These are phyloP conservation scores for Thermothielavioides terrestris DNA, from an alignment of 495 filamentous ascomycete genomes.

Conservation along the genomic window DNA sequence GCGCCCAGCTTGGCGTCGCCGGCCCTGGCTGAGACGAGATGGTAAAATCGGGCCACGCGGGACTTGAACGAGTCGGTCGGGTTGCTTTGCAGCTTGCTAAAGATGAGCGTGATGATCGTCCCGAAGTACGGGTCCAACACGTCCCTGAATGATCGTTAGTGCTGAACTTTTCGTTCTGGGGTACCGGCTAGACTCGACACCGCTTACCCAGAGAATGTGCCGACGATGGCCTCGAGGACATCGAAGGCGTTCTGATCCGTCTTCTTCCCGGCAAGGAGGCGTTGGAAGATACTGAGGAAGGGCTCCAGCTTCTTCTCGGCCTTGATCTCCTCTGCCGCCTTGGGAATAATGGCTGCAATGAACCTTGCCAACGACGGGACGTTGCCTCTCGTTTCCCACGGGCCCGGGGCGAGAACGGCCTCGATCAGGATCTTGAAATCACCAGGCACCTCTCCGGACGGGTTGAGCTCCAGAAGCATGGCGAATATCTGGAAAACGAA, in stretches of 20 bases:
- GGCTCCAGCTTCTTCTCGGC: slow-evolving; percentile 63
- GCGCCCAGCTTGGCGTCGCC: slow-evolving; percentile 69
- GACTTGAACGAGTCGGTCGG: slow-evolving; percentile 68
- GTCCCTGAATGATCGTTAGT: slow-evolving; percentile 37
- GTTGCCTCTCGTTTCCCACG: slow-evolving; percentile 90
- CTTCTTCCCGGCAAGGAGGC: slow-evolving; percentile 62
- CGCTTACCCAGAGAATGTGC: slow-evolving; percentile 60
- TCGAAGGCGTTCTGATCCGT: slow-evolving; percentile 81
- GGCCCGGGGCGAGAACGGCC: slow-evolving; percentile 61
- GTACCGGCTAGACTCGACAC: no score
- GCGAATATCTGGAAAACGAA: slow-evolving; percentile 96
- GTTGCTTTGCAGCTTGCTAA: slow-evolving; percentile 70
- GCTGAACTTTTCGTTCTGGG: no score
- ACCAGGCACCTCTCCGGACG: slow-evolving; percentile 59
- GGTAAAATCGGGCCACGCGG: slow-evolving; percentile 84
- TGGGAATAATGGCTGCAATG: slow-evolving; percentile 73
- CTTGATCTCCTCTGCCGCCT: slow-evolving; percentile 60
- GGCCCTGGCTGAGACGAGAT: slow-evolving; percentile 71
- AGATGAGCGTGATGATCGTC: slow-evolving; percentile 69
- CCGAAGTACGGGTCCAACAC: slow-evolving; percentile 68
- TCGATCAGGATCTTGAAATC: slow-evolving; percentile 69
- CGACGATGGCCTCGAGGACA: slow-evolving; percentile 69
- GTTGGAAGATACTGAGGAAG: slow-evolving; percentile 87
- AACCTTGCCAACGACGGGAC: slow-evolving; percentile 82
- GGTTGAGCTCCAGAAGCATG: slow-evolving; percentile 75